These are phyloP conservation scores for Leptographium procerum DNA, from an alignment of 2,329 filamentous ascomycete genomes.

Conservation along the genomic window DNA sequence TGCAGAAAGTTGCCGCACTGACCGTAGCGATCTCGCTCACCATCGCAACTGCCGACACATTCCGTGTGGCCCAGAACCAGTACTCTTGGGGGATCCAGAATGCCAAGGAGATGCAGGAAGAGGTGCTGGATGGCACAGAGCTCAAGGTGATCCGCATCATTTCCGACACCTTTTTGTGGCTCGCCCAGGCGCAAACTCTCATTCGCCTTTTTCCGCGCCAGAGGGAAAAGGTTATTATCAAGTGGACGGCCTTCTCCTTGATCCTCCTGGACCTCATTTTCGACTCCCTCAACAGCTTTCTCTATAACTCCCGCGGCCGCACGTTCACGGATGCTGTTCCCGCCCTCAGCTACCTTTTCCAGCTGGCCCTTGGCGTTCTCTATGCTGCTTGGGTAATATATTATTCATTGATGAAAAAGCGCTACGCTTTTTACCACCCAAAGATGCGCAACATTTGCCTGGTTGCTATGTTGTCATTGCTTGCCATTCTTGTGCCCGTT, in stretches of 20 bases:
- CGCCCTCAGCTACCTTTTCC: constrained; percentile 81
- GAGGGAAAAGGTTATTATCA: constrained; percentile 95
- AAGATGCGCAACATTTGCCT: constrained; percentile 83
- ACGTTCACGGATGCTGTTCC: constrained; percentile 84
- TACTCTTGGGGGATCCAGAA: constrained; percentile 74
- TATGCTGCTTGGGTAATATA: constrained; percentile 93
- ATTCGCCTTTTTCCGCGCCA: constrained; percentile 93
- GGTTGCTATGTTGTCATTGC: constrained; percentile 65
- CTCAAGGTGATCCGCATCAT: constrained; percentile 86
- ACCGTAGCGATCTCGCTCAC: constrained; percentile 77
- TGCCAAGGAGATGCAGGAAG: constrained; percentile 59
- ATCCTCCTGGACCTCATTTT: constrained; percentile 88
- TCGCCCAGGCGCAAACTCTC: constrained; percentile 92
- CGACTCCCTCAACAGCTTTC: constrained; percentile 81
- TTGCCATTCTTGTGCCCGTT: constrained; percentile 76
- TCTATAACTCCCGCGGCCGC: constrained; percentile 37
- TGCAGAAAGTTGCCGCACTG: constrained; percentile 72
- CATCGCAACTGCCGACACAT: constrained; percentile 86
- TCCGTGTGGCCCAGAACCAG: constrained; percentile 70
- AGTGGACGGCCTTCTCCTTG: constrained; percentile 92
- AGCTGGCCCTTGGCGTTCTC: constrained; percentile 72
- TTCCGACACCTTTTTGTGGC: constrained; percentile 92
- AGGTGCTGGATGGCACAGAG: constrained; percentile 74
- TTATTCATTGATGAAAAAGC: constrained; percentile 82
- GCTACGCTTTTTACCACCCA: constrained; percentile 81